Percentiles rank a stretch among this genome's conserved stretches.
These are phyloP conservation scores for Serendipita indica DNA, from an alignment of 768 basidiomycete species.

Conservation along the genomic window DNA sequence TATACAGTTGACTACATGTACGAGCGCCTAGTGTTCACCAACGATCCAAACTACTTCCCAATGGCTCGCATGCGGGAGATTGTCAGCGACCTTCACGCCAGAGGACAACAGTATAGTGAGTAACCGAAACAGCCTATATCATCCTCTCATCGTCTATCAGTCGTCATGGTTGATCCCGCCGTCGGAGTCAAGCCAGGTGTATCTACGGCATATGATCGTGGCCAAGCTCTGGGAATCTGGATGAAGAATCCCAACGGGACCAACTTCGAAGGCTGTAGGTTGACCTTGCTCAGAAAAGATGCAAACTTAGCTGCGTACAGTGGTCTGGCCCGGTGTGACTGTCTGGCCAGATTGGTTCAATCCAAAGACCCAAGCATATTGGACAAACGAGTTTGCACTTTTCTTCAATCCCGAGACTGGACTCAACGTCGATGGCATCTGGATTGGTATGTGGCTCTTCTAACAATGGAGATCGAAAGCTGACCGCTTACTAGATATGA, in stretches of 20 bases:
- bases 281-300: too few relatives aligned
- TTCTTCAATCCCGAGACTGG: slow-evolving; percentile 37
- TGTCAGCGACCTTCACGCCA: slow-evolving; percentile 41
- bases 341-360: slow-evolving; percentile 52
- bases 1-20: slow-evolving; percentile 40
- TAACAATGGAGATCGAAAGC: background rate
- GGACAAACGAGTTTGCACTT: slow-evolving; percentile 51
- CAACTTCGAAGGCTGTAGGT: slow-evolving; percentile 24
- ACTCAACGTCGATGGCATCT: slow-evolving; percentile 49
- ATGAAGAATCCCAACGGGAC: slow-evolving; percentile 63
- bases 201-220: slow-evolving; percentile 36
- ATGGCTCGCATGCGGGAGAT: slow-evolving; percentile 48
- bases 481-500: background rate
- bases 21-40: slow-evolving; percentile 49
- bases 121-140: slow-evolving; percentile 11
- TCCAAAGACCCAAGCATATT: slow-evolving; percentile 37
- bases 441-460: slow-evolving; percentile 49
- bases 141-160: slow-evolving; percentile 21
- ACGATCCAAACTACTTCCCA: slow-evolving; percentile 56
- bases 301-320: too few relatives aligned
- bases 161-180: slow-evolving; percentile 63
- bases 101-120: slow-evolving; percentile 45
- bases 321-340: slow-evolving; percentile 55
- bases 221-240: slow-evolving; percentile 40
- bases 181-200: slow-evolving; percentile 36